These are phyloP conservation scores for Rubroboletus pulcherrimus DNA, from an alignment of 768 basidiomycete genomes.

Conservation along the genomic window DNA sequence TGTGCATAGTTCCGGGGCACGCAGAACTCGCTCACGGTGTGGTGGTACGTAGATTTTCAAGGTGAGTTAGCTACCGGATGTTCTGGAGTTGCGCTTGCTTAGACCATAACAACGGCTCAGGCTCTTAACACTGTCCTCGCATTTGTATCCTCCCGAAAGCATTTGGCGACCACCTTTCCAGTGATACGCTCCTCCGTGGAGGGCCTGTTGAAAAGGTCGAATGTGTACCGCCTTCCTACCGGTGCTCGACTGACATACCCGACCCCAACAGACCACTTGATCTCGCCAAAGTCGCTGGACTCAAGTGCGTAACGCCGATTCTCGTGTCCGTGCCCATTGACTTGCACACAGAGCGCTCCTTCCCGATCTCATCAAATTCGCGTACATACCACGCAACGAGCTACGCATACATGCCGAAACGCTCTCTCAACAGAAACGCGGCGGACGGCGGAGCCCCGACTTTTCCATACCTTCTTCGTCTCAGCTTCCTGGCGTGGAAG, in stretches of 20 bases:
- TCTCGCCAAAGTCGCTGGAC: constrained; percentile 71
- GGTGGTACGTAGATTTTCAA: constrained; percentile 38
- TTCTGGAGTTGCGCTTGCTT: neutral
- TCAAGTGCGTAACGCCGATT: constrained; percentile 52
- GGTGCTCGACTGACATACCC: neutral
- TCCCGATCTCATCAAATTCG: constrained; percentile 76
- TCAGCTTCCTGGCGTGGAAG: constrained; percentile 22
- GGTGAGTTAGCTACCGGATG: constrained; percentile 21
- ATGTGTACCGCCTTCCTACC: neutral
- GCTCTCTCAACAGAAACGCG: constrained; percentile 16
- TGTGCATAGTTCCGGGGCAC: neutral
- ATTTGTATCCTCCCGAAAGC: constrained; percentile 78
- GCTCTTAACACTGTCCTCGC: constrained; percentile 87
- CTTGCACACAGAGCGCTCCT: constrained; percentile 58
- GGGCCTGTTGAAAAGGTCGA: constrained; percentile 68
- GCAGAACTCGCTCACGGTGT: neutral
- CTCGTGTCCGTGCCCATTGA: neutral
- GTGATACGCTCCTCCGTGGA: constrained; percentile 78
- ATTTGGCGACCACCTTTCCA: constrained; percentile 76
- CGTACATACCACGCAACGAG: constrained; percentile 67
- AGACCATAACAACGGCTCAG: constrained; percentile 33
- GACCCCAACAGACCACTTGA: constrained; percentile 63
- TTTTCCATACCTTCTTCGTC: constrained; percentile 33
- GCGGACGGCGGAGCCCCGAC: constrained; percentile 40
- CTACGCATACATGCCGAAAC: constrained; percentile 50